phyloP scores from a whole-genome alignment of 208 protist genomes.

The Trypanosoma platydactyli region DNA sequence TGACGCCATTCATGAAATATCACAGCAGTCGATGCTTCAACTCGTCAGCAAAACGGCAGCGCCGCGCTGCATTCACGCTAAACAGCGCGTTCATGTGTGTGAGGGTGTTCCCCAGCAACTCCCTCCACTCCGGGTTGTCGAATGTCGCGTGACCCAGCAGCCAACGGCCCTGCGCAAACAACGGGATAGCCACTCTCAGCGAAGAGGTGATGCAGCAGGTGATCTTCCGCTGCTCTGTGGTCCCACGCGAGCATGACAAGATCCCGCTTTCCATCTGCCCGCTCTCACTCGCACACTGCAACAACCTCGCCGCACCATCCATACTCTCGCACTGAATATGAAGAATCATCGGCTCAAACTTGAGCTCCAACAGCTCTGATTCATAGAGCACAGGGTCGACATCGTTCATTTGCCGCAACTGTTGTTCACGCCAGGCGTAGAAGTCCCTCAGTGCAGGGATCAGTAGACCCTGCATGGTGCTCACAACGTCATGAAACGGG shows the following conservation, averaged over 20 bases:
- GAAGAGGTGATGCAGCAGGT: conserved; percentile 81
- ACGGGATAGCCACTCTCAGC: conserved; percentile 59
- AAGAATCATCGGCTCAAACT: conserved; percentile 88
- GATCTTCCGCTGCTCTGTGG: conserved; percentile 53
- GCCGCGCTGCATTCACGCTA: conserved; percentile 52
- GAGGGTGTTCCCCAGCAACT: conserved; percentile 37
- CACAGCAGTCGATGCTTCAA: conserved; percentile 25
- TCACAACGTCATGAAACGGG: conserved; percentile 33
- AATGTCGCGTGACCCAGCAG: conserved; percentile 32
- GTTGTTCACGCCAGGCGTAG: conserved; percentile 43
- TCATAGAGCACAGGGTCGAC: conserved; percentile 23
- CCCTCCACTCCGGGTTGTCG: conserved; percentile 29
- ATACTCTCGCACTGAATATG: conserved; percentile 69
- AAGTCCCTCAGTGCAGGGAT: conserved; percentile 46
- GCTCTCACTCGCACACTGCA: conserved; percentile 74
- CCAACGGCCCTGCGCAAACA: conserved; percentile 52
- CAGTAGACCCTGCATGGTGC: conserved; percentile 23
- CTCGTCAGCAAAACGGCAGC: conserved; percentile 38
- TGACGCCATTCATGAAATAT: not conserved
- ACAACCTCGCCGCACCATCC: conserved; percentile 48
- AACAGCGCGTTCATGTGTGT: conserved; percentile 67
- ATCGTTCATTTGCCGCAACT: conserved; percentile 4
- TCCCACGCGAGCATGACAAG: conserved; percentile 61
- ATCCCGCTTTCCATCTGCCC: conserved; percentile 80
- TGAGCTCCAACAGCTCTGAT: conserved; percentile 75